Conservation (phyloP, 2,329 filamentous ascomycete genomes). For the Trichoderma hamatum region DNA sequence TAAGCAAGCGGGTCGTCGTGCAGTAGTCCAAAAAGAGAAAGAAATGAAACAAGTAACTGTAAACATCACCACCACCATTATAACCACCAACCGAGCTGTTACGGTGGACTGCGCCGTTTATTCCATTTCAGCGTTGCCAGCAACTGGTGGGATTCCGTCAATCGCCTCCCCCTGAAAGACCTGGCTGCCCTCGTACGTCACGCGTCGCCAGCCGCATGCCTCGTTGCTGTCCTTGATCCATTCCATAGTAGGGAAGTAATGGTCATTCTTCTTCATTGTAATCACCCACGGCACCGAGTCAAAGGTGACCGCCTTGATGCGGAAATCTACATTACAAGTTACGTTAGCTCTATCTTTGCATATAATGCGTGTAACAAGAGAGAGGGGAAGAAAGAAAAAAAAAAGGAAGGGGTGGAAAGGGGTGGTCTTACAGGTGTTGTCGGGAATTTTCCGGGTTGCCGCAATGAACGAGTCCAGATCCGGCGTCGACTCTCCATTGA, state of each 20-base stretch:
- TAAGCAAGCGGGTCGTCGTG: not conserved
- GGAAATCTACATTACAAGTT: slow-evolving; percentile 70
- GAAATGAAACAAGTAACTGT: not conserved
- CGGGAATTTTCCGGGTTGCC: slow-evolving; percentile 83
- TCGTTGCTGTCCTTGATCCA: slow-evolving; percentile 66
- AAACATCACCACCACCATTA: not conserved
- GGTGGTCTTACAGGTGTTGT: slow-evolving; percentile 77
- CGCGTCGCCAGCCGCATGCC: slow-evolving; percentile 63
- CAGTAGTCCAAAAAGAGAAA: not conserved
- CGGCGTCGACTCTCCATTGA: slow-evolving; percentile 85
- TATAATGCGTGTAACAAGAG: not conserved
- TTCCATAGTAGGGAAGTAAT: slow-evolving; percentile 79
- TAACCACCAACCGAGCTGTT: not conserved
- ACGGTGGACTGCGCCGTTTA: slow-evolving; percentile 28
- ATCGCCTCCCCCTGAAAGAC: slow-evolving; percentile 57
- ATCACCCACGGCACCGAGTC: slow-evolving; percentile 99
- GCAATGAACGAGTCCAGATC: slow-evolving; percentile 79
- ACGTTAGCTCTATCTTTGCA: slow-evolving; percentile 27
- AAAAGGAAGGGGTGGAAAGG: not conserved
- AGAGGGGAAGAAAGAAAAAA: not conserved
- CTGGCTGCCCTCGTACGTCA: slow-evolving; percentile 62
- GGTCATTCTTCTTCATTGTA: slow-evolving; percentile 99
- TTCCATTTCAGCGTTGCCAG: slow-evolving; percentile 51
- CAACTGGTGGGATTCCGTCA: slow-evolving; percentile 50
- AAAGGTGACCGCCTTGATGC: slow-evolving; percentile 95